A percentile compares a stretch with the other conserved stretches of the same genome.
phyloP scores from a whole-genome alignment of 768 basidiomycete species.

The Tremella mesenterica region DNA sequence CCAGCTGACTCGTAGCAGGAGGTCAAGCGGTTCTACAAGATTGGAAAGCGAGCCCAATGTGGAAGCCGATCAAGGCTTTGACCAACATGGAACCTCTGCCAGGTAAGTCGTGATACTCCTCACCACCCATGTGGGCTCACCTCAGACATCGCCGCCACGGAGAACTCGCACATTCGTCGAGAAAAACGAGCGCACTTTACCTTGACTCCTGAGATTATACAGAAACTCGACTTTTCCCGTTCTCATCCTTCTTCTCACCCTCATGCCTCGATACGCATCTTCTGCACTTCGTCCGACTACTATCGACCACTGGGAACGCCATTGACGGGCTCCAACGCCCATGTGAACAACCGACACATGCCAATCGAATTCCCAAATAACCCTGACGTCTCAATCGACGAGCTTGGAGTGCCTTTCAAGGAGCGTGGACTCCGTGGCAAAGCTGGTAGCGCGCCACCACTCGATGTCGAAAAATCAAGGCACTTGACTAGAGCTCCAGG shows the following conservation, averaged over 20 bases:
- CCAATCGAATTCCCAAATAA: conserved; percentile 40
- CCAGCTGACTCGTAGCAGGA: background rate
- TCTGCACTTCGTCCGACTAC: conserved; percentile 43
- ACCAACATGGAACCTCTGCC: conserved; percentile 32
- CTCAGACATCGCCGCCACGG: conserved; percentile 21
- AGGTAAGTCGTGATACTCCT: conserved; percentile 5
- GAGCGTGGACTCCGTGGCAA: conserved; percentile 41
- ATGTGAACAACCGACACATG: conserved; percentile 14
- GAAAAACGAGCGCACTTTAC: conserved; percentile 23
- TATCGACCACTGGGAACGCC: conserved; percentile 26
- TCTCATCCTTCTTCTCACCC: conserved; percentile 16
- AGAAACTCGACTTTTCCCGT: conserved; percentile 26
- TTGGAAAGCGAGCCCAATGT: conserved; percentile 41
- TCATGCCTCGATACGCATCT: conserved; percentile 38
- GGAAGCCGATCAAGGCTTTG: conserved; percentile 39
- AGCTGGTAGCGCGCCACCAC: conserved; percentile 39
- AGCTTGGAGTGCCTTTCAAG: conserved; percentile 23
- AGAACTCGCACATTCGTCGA: conserved; percentile 23
- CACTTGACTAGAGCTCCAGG: conserved; percentile 19
- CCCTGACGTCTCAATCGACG: conserved; percentile 35
- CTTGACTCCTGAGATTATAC: conserved; percentile 22
- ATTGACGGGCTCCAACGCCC: conserved; percentile 5
- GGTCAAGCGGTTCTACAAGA: conserved; percentile 13
- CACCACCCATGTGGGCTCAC: background rate
- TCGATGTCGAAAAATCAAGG: conserved; percentile 27